Conservation (phyloP, 495 filamentous ascomycete species). For the Penicilliopsis zonata region DNA sequence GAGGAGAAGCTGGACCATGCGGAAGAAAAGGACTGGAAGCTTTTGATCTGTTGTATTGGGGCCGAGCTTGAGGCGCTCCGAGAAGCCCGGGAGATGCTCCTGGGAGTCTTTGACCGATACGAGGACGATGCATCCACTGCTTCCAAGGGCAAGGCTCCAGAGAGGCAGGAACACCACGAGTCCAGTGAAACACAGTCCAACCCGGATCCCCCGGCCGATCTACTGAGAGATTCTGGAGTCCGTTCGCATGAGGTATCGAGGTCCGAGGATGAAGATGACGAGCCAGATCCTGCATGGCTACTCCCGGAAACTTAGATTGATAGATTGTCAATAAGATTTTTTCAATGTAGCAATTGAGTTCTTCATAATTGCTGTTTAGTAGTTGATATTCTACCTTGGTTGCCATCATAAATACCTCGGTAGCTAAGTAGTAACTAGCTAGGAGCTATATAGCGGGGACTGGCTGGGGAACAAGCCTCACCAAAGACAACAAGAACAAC, state of each 20-base stretch:
- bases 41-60: slow-evolving; percentile 78
- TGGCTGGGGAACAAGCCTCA: too few relatives aligned
- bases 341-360: too few relatives aligned
- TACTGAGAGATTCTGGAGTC: slow-evolving; percentile 20
- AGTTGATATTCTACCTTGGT: too few relatives aligned
- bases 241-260: slow-evolving; percentile 12
- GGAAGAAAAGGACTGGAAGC: slow-evolving; percentile 61
- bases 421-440: too few relatives aligned
- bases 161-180: slow-evolving; percentile 8
- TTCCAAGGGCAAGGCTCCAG: slow-evolving; percentile 1
- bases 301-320: slow-evolving; percentile 19
- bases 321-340: too few relatives aligned
- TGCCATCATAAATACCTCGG: too few relatives aligned
- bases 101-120: slow-evolving; percentile 31
- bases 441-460: too few relatives aligned
- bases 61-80: slow-evolving; percentile 78
- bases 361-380: too few relatives aligned
- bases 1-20: slow-evolving; percentile 26
- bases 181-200: slow-evolving; percentile 21
- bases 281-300: slow-evolving; percentile 37
- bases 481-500: too few relatives aligned
- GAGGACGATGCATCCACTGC: slow-evolving; percentile 7
- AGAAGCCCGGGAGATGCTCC: slow-evolving; percentile 55
- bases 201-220: slow-evolving; percentile 26
- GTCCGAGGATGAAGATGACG: slow-evolving; percentile 34